A percentile compares a stretch with the other conserved stretches of the same genome.
Evolutionary conservation across 2,329 filamentous ascomycete genomes (phyloP).

Genomic region (Nothomitra cinnamomea): DNA sequence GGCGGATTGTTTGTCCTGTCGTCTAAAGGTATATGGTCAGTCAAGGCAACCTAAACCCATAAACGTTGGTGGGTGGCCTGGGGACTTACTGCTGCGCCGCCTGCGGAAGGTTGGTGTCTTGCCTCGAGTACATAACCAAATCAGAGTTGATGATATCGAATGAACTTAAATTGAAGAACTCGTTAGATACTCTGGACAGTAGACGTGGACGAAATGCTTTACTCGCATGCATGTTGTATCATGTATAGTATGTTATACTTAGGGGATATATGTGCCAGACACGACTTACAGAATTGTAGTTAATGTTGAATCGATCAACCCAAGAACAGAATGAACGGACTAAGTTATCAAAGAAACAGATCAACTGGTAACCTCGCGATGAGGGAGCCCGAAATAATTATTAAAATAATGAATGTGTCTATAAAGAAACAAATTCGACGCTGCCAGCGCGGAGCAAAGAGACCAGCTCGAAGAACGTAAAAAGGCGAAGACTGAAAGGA

Average conservation of each 20-base stretch:
- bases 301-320: neutral
- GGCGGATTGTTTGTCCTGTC: neutral
- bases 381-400: neutral
- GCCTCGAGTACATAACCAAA: neutral
- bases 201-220: no score
- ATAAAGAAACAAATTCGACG: no score
- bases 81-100: neutral
- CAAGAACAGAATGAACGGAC: neutral
- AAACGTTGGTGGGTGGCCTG: neutral
- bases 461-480: no score
- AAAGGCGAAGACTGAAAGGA: no score
- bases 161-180: neutral
- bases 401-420: neutral
- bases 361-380: constrained; percentile 1
- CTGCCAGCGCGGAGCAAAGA: no score
- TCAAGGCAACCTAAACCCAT: neutral
- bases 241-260: no score
- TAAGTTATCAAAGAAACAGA: neutral
- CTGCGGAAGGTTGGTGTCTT: neutral
- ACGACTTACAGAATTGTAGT: neutral
- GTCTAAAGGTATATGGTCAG: neutral
- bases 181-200: neutral
- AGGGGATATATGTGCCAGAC: no score
- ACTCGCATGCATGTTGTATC: no score
- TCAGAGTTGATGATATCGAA: neutral